Conservation (phyloP, 73 alveolate species). For the Tetrahymena thermophila region DNA sequence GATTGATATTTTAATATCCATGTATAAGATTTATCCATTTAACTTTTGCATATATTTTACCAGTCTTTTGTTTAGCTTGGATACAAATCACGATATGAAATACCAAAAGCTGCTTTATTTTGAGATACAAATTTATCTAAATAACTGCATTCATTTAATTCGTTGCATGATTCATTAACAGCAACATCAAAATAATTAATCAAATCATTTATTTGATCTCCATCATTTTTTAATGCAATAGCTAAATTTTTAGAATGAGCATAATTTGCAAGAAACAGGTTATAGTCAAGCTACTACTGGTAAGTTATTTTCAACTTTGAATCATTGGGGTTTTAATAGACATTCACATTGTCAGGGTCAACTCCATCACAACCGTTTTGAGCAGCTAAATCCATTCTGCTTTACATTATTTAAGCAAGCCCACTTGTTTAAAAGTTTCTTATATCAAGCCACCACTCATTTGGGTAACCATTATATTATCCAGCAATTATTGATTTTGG, state of each 20-base stretch:
- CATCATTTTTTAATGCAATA: neutral
- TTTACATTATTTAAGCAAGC: neutral
- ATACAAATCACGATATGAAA: neutral
- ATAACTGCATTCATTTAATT: neutral
- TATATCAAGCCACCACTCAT: neutral
- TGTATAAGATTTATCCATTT: neutral
- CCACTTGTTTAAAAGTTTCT: neutral
- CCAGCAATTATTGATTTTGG: neutral
- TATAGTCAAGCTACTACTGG: neutral
- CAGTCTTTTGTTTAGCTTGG: neutral
- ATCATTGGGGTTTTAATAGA: neutral
- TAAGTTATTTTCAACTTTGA: neutral
- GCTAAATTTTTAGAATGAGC: neutral
- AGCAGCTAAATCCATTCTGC: neutral
- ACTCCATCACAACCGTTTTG: conserved; percentile 4
- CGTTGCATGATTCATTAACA: neutral
- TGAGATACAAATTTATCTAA: neutral
- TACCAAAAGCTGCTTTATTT: neutral
- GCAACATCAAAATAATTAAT: neutral
- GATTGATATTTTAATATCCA: neutral
- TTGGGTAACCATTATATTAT: neutral
- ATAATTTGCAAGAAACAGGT: neutral
- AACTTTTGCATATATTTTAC: neutral
- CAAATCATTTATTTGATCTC: neutral
- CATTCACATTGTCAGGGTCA: neutral